Evolutionary conservation across 768 basidiomycete species (phyloP).

Genomic region (Amylocystis lapponica): DNA sequence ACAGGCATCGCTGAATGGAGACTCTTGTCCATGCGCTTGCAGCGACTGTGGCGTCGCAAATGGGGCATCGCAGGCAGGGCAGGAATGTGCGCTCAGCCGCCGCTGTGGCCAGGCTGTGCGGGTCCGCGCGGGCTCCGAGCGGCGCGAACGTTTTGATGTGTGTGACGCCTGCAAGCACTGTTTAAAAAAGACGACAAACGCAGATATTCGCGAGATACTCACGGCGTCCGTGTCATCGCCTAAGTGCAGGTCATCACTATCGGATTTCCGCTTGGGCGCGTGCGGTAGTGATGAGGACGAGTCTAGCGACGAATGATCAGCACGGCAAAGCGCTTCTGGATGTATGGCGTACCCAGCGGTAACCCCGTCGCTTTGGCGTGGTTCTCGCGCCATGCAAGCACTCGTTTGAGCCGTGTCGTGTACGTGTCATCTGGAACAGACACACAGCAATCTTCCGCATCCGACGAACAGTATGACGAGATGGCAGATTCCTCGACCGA

Average conservation of each 20-base stretch:
- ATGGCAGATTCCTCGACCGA: constrained; percentile 37
- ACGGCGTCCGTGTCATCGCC: constrained; percentile 41
- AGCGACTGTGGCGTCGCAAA: constrained; percentile 58
- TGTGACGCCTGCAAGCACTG: constrained; percentile 40
- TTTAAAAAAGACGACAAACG: constrained; percentile 1
- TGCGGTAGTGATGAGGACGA: not conserved
- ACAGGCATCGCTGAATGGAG: constrained; percentile 60
- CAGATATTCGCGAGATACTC: constrained; percentile 16
- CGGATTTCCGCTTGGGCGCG: constrained; percentile 42
- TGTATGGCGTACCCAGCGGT: constrained; percentile 33
- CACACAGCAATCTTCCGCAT: constrained; percentile 24
- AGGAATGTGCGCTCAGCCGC: constrained; percentile 49
- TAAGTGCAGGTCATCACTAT: constrained; percentile 22
- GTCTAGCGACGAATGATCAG: constrained; percentile 13
- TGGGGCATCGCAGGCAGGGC: constrained; percentile 69
- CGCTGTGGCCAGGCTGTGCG: constrained; percentile 24
- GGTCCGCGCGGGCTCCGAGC: constrained; percentile 22
- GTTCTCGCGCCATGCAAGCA: constrained; percentile 66
- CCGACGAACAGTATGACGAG: constrained; percentile 73
- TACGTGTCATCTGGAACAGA: constrained; percentile 44
- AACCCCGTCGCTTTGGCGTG: constrained; percentile 40
- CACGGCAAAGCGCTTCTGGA: not conserved
- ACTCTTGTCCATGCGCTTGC: constrained; percentile 52
- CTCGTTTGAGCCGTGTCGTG: constrained; percentile 52
- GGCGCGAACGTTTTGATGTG: constrained; percentile 55